Base-by-base conservation (phyloP, 768 basidiomycete species). In the Naganishia friedmannii region DNA sequence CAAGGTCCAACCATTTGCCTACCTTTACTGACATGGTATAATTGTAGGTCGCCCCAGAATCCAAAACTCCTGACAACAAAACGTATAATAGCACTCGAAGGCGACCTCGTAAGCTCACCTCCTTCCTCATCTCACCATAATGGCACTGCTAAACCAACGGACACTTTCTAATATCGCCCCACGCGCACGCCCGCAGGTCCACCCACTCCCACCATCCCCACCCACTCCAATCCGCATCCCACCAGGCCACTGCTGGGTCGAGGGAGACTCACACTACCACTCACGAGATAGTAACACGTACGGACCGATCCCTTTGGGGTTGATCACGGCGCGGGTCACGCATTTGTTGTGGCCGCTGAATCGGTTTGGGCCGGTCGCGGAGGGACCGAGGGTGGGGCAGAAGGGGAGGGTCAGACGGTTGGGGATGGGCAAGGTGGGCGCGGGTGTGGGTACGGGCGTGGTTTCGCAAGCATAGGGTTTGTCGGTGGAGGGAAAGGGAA, bases 181-280 rank as follows among this genome's bases (percentile, higher is more conserved):
- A 17, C 15, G 29, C 13, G 9, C 28, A 78, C 42, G 12, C 15
- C 29, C 13, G 9, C 28, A 78, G 76, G 78, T 80, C 34, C 69
- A 76, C 29, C 79, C 79, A 1, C 65, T 80, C 13, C 80, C 80
- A 4, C 78, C 80, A 4, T 77, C 74, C 1, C 72, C 78, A 13
- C 77, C 78, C 32, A 74, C 77, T 15, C 77, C 78, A 1, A 73
- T 81, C 28, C 56, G 77, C 15, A 77, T 82, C 65, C 81, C 81
- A 8, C 75, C 75, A 10, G 80, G 79, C 53, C 80, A 81, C 70
- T 79, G 78, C 65, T 82, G 81, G 81, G 81, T 82, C 12, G 81
- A 82, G 73, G 81, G 81, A 1, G 81, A 82, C 70, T 80, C 79
- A 46, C 74, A 74, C 32, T 78, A 75, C 65, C 76, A 77, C 29